Evolutionary conservation across 2,329 filamentous ascomycete species (phyloP), one percentile per base, ranked within the genome.

Genomic region (Curvularia sp.): DNA sequence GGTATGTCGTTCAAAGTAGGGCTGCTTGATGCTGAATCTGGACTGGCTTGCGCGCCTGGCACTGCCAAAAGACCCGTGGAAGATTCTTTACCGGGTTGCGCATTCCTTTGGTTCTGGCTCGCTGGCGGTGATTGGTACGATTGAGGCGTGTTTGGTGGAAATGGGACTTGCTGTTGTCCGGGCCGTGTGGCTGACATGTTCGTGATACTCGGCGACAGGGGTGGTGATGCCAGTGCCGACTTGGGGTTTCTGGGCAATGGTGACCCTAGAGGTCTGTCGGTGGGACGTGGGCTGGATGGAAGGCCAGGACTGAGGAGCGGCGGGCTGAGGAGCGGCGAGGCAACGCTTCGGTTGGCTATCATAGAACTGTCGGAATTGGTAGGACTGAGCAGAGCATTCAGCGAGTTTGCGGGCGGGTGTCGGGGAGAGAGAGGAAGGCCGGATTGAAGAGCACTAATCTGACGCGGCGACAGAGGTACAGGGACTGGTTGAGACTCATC

Each of bases 121-220:
- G 77, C 73, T 61, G 77, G 78, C 55, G 83, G 79, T n/a, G 84
- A 83, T 30, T 84, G 82, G n/a, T 86, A 85, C 18, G 86, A 84
- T 53, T 88, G 82, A 10, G 89, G 86, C 0, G 89, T 89, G 58
- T 88, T 88, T 22, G 88, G 88, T 18, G 90, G 89, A 33, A 93
- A 78, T 3, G 90, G 89, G 46, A 91, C 89, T 2, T 89, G 86
- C 65, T 91, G 88, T 66, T 90, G 87, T 31, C 90, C 88, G 48
- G 89, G 86, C 66, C 91, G 87, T 5, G 92, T 89, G 5, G 90
- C 91, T 30, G 91, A 80, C 43, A 66, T 69, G 46, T 88, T 87
- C 49, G 86, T 75, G 4, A 78, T 81, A 22, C 76, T 76, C 12
- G 90, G 88, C 31, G 92, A 92, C 69, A 91, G 80, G 15, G 90